Conservation (phyloP, 129 eudicot species). For the Ambrosia trifida region DNA sequence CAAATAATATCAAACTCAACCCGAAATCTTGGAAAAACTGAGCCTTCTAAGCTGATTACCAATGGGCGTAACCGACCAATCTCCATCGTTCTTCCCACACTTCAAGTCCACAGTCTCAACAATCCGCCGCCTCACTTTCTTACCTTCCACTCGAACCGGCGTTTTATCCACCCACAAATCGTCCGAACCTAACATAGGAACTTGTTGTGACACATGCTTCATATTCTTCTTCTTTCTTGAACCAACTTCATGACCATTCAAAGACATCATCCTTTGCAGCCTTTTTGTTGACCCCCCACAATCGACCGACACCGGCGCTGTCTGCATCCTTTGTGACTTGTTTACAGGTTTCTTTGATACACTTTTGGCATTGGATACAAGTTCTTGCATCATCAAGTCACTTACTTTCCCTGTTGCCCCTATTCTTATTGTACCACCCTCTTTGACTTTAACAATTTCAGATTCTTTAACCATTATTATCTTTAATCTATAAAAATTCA, state of each 20-base stretch:
- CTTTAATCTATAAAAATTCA: neutral
- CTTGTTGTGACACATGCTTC: constrained; percentile 19
- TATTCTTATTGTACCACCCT: constrained; percentile 30
- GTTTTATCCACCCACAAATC: constrained; percentile 36
- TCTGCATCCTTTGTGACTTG: constrained; percentile 22
- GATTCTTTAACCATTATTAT: constrained; percentile 23
- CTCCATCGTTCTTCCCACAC: constrained; percentile 43
- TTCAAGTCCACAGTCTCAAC: constrained; percentile 48
- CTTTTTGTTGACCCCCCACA: constrained; percentile 34
- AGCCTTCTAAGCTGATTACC: constrained; percentile 41
- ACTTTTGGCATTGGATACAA: constrained; percentile 23
- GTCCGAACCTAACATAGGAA: constrained; percentile 43
- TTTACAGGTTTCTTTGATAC: constrained; percentile 21
- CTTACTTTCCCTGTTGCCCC: constrained; percentile 53
- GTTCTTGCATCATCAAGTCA: constrained; percentile 48
- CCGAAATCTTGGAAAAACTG: constrained; percentile 46
- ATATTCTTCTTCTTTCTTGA: constrained; percentile 23
- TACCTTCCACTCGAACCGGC: constrained; percentile 31
- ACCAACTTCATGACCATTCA: constrained; percentile 11
- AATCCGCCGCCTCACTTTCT: constrained; percentile 31
- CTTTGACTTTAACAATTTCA: constrained; percentile 36
- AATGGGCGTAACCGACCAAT: constrained; percentile 32
- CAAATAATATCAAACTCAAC: constrained; percentile 25
- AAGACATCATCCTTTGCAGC: constrained; percentile 27
- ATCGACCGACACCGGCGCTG: constrained; percentile 26